Percentiles rank a stretch among this genome's conserved stretches.
phyloP scores from a whole-genome alignment of 2,329 filamentous ascomycete genomes.

The Microascus cirrosus region DNA sequence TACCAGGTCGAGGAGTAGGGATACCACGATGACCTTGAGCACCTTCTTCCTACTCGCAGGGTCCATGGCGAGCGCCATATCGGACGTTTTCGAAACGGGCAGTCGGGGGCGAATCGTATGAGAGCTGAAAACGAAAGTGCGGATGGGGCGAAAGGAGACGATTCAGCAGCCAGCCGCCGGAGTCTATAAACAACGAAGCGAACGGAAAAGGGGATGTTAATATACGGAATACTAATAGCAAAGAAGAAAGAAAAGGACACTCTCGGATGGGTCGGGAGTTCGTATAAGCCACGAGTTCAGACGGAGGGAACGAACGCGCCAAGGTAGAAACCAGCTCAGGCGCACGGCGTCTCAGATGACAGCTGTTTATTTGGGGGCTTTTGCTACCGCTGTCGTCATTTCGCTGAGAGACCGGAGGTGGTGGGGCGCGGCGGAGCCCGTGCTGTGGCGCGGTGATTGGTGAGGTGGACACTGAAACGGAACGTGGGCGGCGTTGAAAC shows the following conservation, averaged over 20 bases:
- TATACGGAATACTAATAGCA: not conserved
- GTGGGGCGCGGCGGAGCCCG: not conserved
- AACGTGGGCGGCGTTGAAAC: not conserved
- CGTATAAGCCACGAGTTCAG: not conserved
- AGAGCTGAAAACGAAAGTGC: not conserved
- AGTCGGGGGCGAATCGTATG: not conserved
- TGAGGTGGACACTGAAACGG: not conserved
- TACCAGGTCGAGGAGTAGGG: conserved; percentile 82
- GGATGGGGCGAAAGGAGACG: not conserved
- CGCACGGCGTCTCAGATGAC: not conserved
- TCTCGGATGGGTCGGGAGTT: not conserved
- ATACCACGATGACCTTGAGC: conserved; percentile 77
- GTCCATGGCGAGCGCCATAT: conserved; percentile 33
- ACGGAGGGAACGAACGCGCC: not conserved
- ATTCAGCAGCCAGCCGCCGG: conserved; percentile 3
- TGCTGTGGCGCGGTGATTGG: not conserved
- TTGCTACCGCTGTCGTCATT: not conserved
- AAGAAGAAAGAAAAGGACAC: not conserved
- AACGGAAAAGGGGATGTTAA: not conserved
- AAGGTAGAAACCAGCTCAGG: not conserved
- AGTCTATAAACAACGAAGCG: not conserved
- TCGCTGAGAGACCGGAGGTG: not conserved
- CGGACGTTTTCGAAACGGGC: not conserved
- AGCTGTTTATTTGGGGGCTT: not conserved
- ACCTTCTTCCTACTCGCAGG: conserved; percentile 62